phyloP scores from a whole-genome alignment of 306 rosid species.

The Medicago ruthenica region DNA sequence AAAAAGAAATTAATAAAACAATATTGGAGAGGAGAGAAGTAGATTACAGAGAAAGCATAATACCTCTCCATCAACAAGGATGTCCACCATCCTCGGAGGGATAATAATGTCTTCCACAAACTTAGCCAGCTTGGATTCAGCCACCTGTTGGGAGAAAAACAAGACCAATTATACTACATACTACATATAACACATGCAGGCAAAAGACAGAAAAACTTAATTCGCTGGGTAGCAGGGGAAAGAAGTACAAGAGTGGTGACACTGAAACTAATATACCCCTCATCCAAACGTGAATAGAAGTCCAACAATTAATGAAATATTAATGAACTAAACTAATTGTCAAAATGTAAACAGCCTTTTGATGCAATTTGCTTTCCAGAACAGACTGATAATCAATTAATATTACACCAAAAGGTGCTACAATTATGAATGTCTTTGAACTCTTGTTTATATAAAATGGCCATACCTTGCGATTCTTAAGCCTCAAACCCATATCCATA shows the following conservation, averaged over 20 bases:
- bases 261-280: not conserved
- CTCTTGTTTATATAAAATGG: not conserved
- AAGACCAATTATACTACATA: conserved; percentile 28
- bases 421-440: conserved; percentile 14
- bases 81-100: conserved; percentile 97
- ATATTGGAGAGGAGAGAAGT: conserved; percentile 8
- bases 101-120: conserved; percentile 96
- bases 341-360: conserved; percentile 30
- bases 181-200: conserved; percentile 27
- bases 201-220: conserved; percentile 11
- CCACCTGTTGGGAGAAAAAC: conserved; percentile 63
- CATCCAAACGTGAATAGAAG: conserved; percentile 13
- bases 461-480: conserved; percentile 98
- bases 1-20: conserved; percentile 39
- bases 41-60: conserved; percentile 27
- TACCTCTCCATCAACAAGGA: conserved; percentile 95
- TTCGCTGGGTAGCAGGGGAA: not conserved
- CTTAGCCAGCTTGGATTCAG: conserved; percentile 92
- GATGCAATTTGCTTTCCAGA: conserved; percentile 20
- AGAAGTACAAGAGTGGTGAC: conserved; percentile 12
- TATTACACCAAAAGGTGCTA: conserved; percentile 17
- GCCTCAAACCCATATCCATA: conserved; percentile 95
- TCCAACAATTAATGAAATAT: conserved; percentile 13
- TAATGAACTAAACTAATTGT: conserved; percentile 11
- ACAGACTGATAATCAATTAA: conserved; percentile 14